Evolutionary conservation across 1,284 basidiomycete genomes (phyloP).

Genomic region (Microbotryum intermedium): DNA sequence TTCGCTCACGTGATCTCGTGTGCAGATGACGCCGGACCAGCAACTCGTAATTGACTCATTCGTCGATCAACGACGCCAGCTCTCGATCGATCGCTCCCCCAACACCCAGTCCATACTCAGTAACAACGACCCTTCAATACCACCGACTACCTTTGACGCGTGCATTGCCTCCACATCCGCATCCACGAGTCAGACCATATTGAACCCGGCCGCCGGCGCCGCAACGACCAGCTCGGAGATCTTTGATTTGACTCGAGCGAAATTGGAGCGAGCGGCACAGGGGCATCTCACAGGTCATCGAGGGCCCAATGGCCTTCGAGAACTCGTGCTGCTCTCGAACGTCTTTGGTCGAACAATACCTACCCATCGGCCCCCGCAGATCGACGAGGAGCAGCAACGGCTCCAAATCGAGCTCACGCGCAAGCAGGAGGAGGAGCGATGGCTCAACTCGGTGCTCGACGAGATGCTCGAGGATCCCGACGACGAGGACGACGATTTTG

Average conservation of each 20-base stretch:
- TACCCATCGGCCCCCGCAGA: background rate
- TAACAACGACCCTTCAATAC: too few species aligned
- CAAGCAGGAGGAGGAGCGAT: conserved; percentile 5
- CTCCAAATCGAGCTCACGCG: background rate
- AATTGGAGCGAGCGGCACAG: conserved; percentile 6
- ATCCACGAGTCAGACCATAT: too few species aligned
- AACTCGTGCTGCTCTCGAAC: conserved; percentile 4
- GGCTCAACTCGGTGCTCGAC: conserved; percentile 3
- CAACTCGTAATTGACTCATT: too few species aligned
- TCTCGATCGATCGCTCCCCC: too few species aligned
- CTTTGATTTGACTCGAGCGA: conserved; percentile 3
- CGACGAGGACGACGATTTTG: background rate
- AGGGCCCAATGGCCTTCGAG: background rate
- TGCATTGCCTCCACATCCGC: too few species aligned
- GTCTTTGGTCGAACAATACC: background rate
- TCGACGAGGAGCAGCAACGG: background rate
- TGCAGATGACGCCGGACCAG: too few species aligned
- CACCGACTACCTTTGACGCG: too few species aligned
- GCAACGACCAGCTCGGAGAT: background rate
- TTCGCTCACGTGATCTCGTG: too few species aligned
- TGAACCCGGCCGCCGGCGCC: too few species aligned
- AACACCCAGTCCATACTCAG: too few species aligned
- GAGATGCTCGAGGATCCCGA: conserved; percentile 5
- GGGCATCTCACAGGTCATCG: conserved; percentile 1
- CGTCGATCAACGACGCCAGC: too few species aligned